Evolutionary conservation across 148 eudicot species (phyloP).

Genomic region (Nepenthes mirabilis): DNA sequence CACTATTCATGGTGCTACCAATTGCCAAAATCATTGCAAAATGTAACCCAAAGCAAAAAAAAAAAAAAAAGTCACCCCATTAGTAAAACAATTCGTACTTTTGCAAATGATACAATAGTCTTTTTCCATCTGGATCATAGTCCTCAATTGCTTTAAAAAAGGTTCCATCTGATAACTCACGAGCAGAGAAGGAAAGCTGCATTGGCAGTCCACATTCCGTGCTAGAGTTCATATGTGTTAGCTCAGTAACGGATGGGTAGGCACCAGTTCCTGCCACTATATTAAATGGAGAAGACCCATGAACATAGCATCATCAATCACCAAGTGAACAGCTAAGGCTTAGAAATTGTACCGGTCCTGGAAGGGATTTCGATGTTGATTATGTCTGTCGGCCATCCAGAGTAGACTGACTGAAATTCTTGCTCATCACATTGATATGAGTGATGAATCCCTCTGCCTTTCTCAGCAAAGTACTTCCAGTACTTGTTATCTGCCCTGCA

Average conservation of each 20-base stretch:
- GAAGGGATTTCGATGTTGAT: conserved; percentile 87
- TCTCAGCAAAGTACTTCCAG: conserved; percentile 53
- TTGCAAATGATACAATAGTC: conserved; percentile 48
- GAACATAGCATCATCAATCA: not conserved
- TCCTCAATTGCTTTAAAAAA: conserved; percentile 81
- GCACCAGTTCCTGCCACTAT: conserved; percentile 43
- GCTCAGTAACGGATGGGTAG: conserved; percentile 52
- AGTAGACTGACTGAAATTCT: conserved; percentile 53
- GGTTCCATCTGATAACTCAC: conserved; percentile 82
- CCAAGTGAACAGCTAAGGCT: not conserved
- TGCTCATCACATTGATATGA: conserved; percentile 57
- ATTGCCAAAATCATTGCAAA: not conserved
- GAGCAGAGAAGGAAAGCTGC: conserved; percentile 83
- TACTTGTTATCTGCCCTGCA: conserved; percentile 61
- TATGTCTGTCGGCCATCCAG: conserved; percentile 92
- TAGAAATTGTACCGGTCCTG: conserved; percentile 29
- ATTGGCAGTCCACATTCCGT: conserved; percentile 80
- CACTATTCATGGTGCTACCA: not conserved
- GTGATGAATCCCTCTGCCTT: conserved; percentile 32
- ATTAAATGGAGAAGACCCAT: conserved; percentile 1
- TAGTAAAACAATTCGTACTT: conserved; percentile 34
- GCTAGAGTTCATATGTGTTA: conserved; percentile 34
- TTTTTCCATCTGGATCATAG: conserved; percentile 86
- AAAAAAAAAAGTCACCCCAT: not conserved
- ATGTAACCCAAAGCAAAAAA: not conserved